Conservation (phyloP, 2,329 filamentous ascomycete genomes). For the Calonectria leucothoes region DNA sequence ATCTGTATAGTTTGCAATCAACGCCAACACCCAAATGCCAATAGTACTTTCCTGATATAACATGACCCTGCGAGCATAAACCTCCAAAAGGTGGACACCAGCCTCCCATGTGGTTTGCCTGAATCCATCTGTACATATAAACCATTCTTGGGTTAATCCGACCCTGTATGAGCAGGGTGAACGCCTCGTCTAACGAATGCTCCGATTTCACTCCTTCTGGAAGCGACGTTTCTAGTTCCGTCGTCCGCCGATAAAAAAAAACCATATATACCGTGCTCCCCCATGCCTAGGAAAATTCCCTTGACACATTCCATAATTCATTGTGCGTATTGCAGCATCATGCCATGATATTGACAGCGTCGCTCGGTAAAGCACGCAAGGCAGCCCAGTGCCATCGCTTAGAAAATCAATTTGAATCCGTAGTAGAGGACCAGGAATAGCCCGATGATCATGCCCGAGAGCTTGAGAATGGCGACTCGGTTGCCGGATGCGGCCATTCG, state of each 20-base stretch:
- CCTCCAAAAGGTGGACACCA: conserved; percentile 7
- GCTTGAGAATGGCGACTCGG: conserved; percentile 89
- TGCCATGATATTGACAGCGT: neutral
- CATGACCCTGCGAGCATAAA: neutral
- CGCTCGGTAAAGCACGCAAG: neutral
- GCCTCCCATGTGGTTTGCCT: neutral
- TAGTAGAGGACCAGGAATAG: conserved; percentile 82
- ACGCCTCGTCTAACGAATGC: conserved; percentile 11
- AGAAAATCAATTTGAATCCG: conserved; percentile 72
- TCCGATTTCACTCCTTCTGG: neutral
- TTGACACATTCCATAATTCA: neutral
- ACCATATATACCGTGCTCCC: neutral
- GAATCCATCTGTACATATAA: neutral
- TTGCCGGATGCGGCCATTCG: conserved; percentile 94
- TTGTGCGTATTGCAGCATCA: neutral
- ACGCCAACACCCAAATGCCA: conserved; percentile 21
- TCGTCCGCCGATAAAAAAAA: neutral
- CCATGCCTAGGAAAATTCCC: neutral
- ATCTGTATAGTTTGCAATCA: conserved; percentile 13
- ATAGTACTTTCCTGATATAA: conserved; percentile 10
- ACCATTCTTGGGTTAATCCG: neutral
- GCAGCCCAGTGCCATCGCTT: conserved; percentile 22
- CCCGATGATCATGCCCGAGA: conserved; percentile 84
- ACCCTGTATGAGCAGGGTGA: neutral
- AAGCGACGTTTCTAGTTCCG: neutral